Evolutionary conservation across 371 early-diverging fungal species (phyloP).

Genomic region (Lichtheimia corymbifera): DNA sequence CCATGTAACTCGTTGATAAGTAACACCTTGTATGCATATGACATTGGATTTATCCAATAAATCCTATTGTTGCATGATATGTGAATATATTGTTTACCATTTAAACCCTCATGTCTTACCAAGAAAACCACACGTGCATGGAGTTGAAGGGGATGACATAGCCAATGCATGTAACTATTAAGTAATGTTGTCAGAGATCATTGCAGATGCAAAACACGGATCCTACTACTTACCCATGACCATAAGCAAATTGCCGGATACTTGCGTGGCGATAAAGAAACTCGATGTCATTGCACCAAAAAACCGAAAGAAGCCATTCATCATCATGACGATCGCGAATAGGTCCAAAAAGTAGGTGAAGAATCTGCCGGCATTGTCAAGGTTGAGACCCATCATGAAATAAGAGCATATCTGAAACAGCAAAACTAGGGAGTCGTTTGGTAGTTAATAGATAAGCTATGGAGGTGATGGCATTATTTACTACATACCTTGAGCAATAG

Average conservation of each 20-base stretch:
- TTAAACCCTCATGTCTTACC: constrained; percentile 20
- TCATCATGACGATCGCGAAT: constrained; percentile 40
- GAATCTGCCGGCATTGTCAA: constrained; percentile 43
- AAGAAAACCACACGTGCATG: constrained; percentile 57
- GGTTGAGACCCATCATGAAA: constrained; percentile 54
- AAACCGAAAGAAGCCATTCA: constrained; percentile 55
- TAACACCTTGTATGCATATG: constrained; percentile 63
- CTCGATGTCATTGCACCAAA: constrained; percentile 52
- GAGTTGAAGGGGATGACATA: constrained; percentile 32
- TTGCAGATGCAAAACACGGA: background rate
- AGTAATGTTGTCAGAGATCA: background rate
- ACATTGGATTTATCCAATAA: constrained; percentile 62
- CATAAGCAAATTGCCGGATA: constrained; percentile 52
- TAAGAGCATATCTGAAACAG: constrained; percentile 36
- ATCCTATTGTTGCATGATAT: constrained; percentile 5
- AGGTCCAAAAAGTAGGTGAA: constrained; percentile 48
- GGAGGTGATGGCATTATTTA: constrained; percentile 13
- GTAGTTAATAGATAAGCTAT: constrained; percentile 1
- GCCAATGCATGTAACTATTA: constrained; percentile 56
- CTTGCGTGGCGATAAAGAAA: constrained; percentile 51
- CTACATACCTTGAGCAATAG: constrained; percentile 48
- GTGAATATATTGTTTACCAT: too few species aligned
- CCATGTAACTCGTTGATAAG: constrained; percentile 64
- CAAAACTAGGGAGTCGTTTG: constrained; percentile 14
- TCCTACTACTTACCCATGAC: constrained; percentile 5